Evolutionary conservation across 768 basidiomycete species (phyloP).

Genomic region (Porphyrellus cyaneotinctus): DNA sequence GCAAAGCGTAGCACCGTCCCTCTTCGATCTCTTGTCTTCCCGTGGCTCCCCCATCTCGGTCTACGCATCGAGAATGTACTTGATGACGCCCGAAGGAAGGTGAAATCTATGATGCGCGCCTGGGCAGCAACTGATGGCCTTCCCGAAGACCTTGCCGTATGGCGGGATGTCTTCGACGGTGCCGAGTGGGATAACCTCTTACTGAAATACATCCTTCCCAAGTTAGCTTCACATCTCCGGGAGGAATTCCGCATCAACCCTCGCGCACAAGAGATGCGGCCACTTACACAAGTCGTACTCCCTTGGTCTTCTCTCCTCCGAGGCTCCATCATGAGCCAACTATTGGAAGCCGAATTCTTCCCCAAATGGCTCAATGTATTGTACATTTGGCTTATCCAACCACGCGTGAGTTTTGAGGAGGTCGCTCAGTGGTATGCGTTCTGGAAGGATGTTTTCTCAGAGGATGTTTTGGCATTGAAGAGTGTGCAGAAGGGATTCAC

Average conservation of each 20-base stretch:
- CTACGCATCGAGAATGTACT: conserved; percentile 79
- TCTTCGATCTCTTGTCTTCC: conserved; percentile 82
- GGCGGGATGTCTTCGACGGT: conserved; percentile 81
- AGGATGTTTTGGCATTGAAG: conserved; percentile 57
- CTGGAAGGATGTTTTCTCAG: conserved; percentile 82
- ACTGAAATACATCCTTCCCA: conserved; percentile 89
- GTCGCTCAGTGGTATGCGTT: conserved; percentile 90
- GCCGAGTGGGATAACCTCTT: conserved; percentile 89
- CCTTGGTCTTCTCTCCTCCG: conserved; percentile 75
- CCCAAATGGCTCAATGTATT: conserved; percentile 94
- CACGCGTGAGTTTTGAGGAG: conserved; percentile 83
- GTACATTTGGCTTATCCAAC: conserved; percentile 90
- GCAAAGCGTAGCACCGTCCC: conserved; percentile 53
- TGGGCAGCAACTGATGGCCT: conserved; percentile 74
- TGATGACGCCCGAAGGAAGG: conserved; percentile 80
- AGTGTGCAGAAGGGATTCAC: conserved; percentile 80
- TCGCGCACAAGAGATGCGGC: conserved; percentile 81
- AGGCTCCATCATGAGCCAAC: conserved; percentile 70
- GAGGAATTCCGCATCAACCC: conserved; percentile 90
- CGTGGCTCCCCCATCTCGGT: conserved; percentile 91
- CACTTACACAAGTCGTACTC: conserved; percentile 65
- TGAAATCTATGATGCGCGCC: conserved; percentile 69
- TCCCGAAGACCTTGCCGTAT: conserved; percentile 69
- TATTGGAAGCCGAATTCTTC: conserved; percentile 92
- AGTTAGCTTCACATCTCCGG: conserved; percentile 77